These are phyloP conservation scores for Venturia aucupariae DNA, from an alignment of 2,329 filamentous ascomycete species.

Conservation along the genomic window DNA sequence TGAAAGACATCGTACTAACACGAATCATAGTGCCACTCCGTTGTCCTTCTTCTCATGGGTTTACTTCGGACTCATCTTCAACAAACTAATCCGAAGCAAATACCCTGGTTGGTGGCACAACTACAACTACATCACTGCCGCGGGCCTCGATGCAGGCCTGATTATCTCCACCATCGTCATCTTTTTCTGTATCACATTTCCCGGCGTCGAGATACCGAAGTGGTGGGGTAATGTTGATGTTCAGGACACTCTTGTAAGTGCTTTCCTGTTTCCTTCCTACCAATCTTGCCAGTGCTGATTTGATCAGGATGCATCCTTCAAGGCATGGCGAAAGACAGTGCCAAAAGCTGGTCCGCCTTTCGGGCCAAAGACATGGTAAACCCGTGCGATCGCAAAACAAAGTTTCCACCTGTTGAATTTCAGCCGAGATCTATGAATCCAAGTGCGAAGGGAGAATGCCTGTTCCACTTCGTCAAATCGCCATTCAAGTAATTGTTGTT, in stretches of 20 bases:
- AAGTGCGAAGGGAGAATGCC: too few relatives aligned
- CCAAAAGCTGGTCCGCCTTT: neutral
- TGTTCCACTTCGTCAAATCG: too few relatives aligned
- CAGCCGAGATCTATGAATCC: too few relatives aligned
- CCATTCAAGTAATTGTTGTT: too few relatives aligned
- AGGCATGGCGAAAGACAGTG: neutral
- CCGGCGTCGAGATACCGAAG: slow-evolving; percentile 42
- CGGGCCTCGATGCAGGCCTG: slow-evolving; percentile 60
- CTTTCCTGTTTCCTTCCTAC: neutral
- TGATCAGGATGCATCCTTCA: neutral
- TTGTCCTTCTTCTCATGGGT: slow-evolving; percentile 66
- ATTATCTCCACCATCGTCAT: slow-evolving; percentile 59
- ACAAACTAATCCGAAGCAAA: slow-evolving; percentile 55
- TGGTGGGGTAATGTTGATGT: slow-evolving; percentile 55
- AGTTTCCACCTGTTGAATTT: too few relatives aligned
- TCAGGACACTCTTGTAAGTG: slow-evolving; percentile 32
- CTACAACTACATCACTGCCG: slow-evolving; percentile 69
- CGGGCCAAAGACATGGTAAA: slow-evolving; percentile 6
- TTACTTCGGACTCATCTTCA: slow-evolving; percentile 57
- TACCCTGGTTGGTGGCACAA: slow-evolving; percentile 67
- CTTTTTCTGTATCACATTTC: slow-evolving; percentile 59
- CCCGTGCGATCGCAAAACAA: neutral
- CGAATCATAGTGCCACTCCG: slow-evolving; percentile 52
- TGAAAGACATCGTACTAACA: slow-evolving; percentile 11
- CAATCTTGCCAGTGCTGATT: neutral